Base-by-base conservation (phyloP, 2,329 filamentous ascomycete species). In the Monilinia aucupariae region DNA sequence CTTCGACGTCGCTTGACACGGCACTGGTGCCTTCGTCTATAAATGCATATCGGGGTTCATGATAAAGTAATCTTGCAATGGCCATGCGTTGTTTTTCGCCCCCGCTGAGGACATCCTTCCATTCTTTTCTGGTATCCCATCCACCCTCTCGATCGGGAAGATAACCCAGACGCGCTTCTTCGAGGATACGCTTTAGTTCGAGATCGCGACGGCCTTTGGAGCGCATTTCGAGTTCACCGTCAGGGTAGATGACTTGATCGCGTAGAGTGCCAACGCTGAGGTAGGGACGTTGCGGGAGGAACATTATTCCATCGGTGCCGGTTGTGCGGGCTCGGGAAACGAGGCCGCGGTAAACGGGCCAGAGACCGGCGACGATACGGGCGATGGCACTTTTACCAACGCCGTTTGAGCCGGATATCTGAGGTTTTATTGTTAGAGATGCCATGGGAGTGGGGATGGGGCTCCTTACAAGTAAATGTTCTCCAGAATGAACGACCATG, bases 241-340 rank as follows among this genome's bases (percentile, higher is more conserved):
- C 92, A 0, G 94, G 94, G 70, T 99, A 99, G 73, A 97, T 97
- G 71, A 99, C 91, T 77, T 99, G 96, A 71, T 99, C 96, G 32
- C 94, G 88, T 12, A 97, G 81, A 1, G 94, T 97, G 43, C 94
- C 94, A 27, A 93, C 89, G 74, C 88, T 93, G 41, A 97, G 84
- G 72, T 97, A 97, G 0, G 93, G 92, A 20, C 93, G 84, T 75
- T 99, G 94, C 0, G 94, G 94, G 13, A 99, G 82, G 77, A 99
- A 97, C 92, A 99, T 97, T 78, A 99, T 96, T 64, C 94, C 94
- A 68, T 97, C 93, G 66, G 88, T 82, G 47, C 92, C 92, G 49
- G 85, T 84, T 47, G 79, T 82, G 72, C 94, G 91, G 3, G 94
- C 93, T 1, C 92, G 86, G 64, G 90, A 96, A 22, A 97, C 91